Base-by-base conservation (phyloP, 1,139 yeast species). In the Zygotorulaspora mrakii region DNA sequence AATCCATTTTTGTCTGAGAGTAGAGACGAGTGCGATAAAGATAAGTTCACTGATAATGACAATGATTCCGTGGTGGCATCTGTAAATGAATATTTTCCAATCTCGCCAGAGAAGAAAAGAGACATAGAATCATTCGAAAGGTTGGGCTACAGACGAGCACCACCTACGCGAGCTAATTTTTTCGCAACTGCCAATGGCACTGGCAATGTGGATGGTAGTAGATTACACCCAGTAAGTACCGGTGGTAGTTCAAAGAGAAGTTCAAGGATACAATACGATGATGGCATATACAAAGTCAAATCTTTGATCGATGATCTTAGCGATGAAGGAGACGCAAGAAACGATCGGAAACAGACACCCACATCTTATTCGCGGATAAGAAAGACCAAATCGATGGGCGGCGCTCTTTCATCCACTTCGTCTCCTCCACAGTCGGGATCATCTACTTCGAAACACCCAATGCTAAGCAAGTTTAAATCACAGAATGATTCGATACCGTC, bases 251-350 rank as follows among this genome's bases (percentile, higher is more conserved):
- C 63, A 16, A 48, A 57, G 37, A 52, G 62, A 25, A 49, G 55
- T 33, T 57, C 64, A 9, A 51, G 64, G 33, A 43, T 57, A 7
- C 54, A 54, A 21, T 50, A 54, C 17, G 41, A 52, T 9, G 58
- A 53, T 13, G 46, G 40, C 12, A 52, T 64, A 6, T 65, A 66
- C 41, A 62, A 62, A 37, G 68, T 66, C 9, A 64, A 58, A 43
- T 65, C 69, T 2, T 42, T 66, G 32, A 47, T 66, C 21, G 55
- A 48, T 27, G 47, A 44, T 24, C 56, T 51, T 33, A 38, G 46
- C 16, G 52, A 50, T 13, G 41, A 42, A 24, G 35, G 33, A 14
- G 25, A 31, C 28, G 37, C 27, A 13, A 16, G 22, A 23, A 22
- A 7, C 14, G 28, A 22, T 20, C 28, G 23, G 11, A 23, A 18